Evolutionary conservation across 2,329 filamentous ascomycete genomes (phyloP).

Genomic region (Gaeumannomyces tritici): DNA sequence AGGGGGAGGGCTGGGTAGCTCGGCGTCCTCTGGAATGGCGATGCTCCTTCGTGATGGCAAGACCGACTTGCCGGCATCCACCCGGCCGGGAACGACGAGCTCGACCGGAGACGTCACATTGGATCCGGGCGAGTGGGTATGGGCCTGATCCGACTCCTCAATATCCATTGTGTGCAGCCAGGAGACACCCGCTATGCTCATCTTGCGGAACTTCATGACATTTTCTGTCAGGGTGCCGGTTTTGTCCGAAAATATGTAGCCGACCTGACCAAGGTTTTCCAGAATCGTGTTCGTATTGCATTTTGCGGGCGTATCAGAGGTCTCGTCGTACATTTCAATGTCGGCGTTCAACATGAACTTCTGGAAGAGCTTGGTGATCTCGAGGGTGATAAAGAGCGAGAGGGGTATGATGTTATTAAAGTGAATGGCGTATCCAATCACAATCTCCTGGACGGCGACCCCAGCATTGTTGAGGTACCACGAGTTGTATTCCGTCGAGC

Average conservation of each 20-base stretch:
- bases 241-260: constrained; percentile 88
- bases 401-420: constrained; percentile 94
- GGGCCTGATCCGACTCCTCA: constrained; percentile 19
- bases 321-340: constrained; percentile 82
- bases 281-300: constrained; percentile 93
- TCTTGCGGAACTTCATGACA: constrained; percentile 87
- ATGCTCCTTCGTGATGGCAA: constrained; percentile 5
- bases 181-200: constrained; percentile 80
- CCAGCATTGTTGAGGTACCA: constrained; percentile 68
- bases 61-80: not conserved
- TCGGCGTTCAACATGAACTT: constrained; percentile 74
- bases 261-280: constrained; percentile 85
- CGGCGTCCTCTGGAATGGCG: constrained; percentile 6
- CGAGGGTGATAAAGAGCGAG: constrained; percentile 82
- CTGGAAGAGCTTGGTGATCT: constrained; percentile 72
- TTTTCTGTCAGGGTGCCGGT: constrained; percentile 93
- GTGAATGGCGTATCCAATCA: constrained; percentile 89
- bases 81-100: not conserved
- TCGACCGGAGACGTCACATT: constrained; percentile 2
- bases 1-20: constrained; percentile 1
- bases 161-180: constrained; percentile 80
- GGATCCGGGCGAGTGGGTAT: not conserved
- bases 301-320: constrained; percentile 74
- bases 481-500: constrained; percentile 52
- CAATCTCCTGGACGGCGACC: constrained; percentile 71